Evolutionary conservation across 2,329 filamentous ascomycete species (phyloP), one percentile per base, ranked within the genome.

Genomic region (Nemania sp.): DNA sequence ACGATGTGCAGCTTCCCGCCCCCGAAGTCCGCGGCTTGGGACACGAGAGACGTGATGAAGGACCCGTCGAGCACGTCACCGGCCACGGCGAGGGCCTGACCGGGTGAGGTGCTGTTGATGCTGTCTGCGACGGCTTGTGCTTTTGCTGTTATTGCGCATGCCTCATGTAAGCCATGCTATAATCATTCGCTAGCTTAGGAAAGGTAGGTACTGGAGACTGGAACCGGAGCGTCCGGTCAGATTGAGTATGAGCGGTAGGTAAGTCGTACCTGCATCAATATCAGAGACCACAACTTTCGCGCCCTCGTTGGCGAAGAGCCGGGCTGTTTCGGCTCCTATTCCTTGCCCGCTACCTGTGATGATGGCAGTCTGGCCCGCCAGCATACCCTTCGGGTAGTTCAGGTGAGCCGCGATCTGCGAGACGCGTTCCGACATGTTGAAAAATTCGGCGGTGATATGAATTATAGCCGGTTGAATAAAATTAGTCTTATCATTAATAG

Each of bases 1-100:
- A 96, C 87, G 69, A 94, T 88, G 72, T 96, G 88, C 59, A 96
- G 91, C 78, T 95, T 95, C 66, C 90, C 91, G 60, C 81, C 77
- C 54, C 91, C 91, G 68, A 96, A 95, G 42, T 86, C 86, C 1
- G 89, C 91, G 0, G 90, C 81, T 66, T 85, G 83, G 68, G 85
- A 78, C 22, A 96, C 84, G n/a, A 96, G 81, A 8, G 78, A 75
- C 56, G 83, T 79, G 68, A 92, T 80, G 72, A 94, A 93, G 17
- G 77, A 74, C 41, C 83, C 77, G 68, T 90, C 80, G 19, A 91
- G 80, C 68, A 96, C 82, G 67, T 96, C 90, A 55, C 91, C 91
- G 0, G 84, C 76, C 0, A 94, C 85, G 2, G 87, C 83, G 46
- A 92, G 77, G 15, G 91, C 91, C 50, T 82, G 78, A 55, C 86